Base-by-base conservation (phyloP, 352 stramenopile species). In the Stephanocyclus meneghinianus region DNA sequence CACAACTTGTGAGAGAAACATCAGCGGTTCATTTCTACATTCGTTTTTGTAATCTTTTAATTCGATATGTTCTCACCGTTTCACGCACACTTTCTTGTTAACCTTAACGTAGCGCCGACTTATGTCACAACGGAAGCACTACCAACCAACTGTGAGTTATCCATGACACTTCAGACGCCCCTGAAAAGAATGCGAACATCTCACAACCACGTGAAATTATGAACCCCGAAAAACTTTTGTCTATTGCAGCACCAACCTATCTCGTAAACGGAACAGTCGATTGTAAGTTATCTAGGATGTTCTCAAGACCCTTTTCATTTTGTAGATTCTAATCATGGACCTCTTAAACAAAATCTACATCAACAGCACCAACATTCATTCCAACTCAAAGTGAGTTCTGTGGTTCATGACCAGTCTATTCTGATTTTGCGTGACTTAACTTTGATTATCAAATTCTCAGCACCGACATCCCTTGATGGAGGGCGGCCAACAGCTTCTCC, bases 371-470 rank as follows among this genome's bases (percentile, higher is more conserved):
- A 3, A 63, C 55, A 21, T 63, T 63, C 11, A 30, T 45, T 62
- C 55, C 55, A 62, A 62, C 55, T 29, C 10, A 15, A 45, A 45
- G 55, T 62, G 21, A 62, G 55, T 62, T 44, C 7, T n/a, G 29
- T 8, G 16, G 2, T 29, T 45, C 30, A 44, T 62, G 8, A 16
- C 11, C 7, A 2, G 10, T 35, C 11, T 9, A 15, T 65, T 48
- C 13, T 50, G 35, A 18, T 13, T 30, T 1, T 51, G 5, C 9
- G 35, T 16, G 45, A 21, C 15, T 42, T 48, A 15, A 11, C 26
- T 16, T 51, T 35, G 35, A 50, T 11, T 32, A 4, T 51, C 32
- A 51, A 42, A 62, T 32, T 59, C 10, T 8, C 13, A 65, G 57
- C 57, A 10, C 57, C 57, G 13, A 51, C 57, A 51, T n/a, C 57